phyloP scores from a whole-genome alignment of 345 rosid species.

The Bruguiera gymnorhiza region DNA sequence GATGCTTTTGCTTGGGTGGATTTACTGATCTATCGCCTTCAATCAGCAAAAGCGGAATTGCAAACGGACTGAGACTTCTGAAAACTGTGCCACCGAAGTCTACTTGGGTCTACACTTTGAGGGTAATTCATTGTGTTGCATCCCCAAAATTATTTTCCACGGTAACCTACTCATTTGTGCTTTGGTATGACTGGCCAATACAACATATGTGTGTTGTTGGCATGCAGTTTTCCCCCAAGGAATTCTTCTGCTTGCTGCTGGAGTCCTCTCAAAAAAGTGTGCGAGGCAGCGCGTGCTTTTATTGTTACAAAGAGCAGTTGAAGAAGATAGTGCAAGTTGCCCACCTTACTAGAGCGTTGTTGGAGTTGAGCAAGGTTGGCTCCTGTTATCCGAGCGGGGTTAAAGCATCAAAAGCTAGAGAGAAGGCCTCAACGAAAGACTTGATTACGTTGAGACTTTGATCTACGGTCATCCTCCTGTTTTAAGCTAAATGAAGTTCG shows the following conservation, averaged over 20 bases:
- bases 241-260: slow-evolving; percentile 85
- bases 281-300: neutral
- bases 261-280: slow-evolving; percentile 57
- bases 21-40: slow-evolving; percentile 1
- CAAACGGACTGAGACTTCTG: slow-evolving; percentile 68
- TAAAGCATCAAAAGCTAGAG: too few relatives aligned
- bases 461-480: too few relatives aligned
- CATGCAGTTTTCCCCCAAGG: slow-evolving; percentile 71
- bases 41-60: slow-evolving; percentile 60
- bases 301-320: neutral
- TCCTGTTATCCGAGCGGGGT: too few relatives aligned
- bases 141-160: neutral
- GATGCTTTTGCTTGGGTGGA: neutral
- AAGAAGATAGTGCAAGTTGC: neutral
- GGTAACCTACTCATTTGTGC: neutral
- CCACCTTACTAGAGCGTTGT: too few relatives aligned
- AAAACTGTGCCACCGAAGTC: slow-evolving; percentile 84
- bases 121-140: slow-evolving; percentile 34
- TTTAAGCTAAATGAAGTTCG: too few relatives aligned
- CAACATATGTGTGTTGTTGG: neutral
- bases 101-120: slow-evolving; percentile 68
- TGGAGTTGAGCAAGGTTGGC: too few relatives aligned
- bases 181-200: neutral
- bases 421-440: too few relatives aligned
- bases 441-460: too few relatives aligned